phyloP scores from a whole-genome alignment of 1,139 yeast species.

The Hanseniaspora sp. region DNA sequence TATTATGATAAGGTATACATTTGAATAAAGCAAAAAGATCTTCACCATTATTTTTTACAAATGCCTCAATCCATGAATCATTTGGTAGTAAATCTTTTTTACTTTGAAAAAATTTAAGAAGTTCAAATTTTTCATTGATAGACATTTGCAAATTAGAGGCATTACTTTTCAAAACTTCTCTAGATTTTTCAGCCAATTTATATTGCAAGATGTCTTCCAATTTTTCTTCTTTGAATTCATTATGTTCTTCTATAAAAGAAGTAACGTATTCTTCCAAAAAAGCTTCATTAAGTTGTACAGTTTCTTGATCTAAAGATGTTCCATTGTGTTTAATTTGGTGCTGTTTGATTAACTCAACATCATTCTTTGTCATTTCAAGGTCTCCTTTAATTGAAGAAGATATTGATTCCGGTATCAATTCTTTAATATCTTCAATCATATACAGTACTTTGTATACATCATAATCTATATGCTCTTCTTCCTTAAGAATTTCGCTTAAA shows the following conservation, averaged over 20 bases:
- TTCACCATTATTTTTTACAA: not conserved
- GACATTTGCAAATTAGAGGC: not conserved
- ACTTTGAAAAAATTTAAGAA: conserved; percentile 1
- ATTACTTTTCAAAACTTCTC: not conserved
- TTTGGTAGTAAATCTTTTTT: conserved; percentile 1
- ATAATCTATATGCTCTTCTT: not conserved
- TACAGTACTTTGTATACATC: conserved; percentile 7
- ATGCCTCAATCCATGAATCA: conserved; percentile 4
- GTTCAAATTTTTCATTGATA: not conserved
- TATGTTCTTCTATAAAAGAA: conserved; percentile 1
- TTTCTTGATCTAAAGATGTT: not conserved
- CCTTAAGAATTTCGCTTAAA: not conserved
- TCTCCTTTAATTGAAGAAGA: not conserved
- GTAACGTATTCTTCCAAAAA: not conserved
- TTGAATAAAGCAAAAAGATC: conserved; percentile 61
- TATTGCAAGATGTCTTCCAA: not conserved
- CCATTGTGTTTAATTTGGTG: not conserved
- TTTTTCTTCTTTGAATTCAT: not conserved
- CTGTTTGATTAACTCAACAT: not conserved
- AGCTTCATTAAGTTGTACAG: too few species aligned
- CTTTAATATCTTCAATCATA: not conserved
- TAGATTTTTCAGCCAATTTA: conserved; percentile 1
- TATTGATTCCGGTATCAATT: not conserved
- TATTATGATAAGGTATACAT: conserved; percentile 33
- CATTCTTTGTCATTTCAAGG: not conserved